phyloP scores from a whole-genome alignment of 2,329 filamentous ascomycete species.

The Hymenoscyphus fraxineus region DNA sequence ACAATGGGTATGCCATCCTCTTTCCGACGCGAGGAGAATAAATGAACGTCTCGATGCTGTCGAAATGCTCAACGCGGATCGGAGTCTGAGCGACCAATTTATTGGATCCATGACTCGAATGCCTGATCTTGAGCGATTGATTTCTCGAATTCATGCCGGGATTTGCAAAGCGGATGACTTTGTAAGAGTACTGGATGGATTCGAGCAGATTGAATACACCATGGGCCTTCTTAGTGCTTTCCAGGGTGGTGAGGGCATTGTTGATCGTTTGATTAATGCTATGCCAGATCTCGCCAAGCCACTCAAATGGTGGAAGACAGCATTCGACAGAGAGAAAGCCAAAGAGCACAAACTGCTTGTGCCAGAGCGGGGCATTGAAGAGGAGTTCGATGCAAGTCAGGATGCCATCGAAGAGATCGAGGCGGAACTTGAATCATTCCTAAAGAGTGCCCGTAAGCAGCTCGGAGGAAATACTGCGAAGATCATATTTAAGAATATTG shows the following conservation, averaged over 20 bases:
- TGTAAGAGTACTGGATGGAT: conserved; percentile 87
- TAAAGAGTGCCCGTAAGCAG: conserved; percentile 68
- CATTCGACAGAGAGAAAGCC: conserved; percentile 80
- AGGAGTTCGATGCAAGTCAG: conserved; percentile 84
- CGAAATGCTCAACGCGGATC: conserved; percentile 83
- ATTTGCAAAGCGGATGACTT: conserved; percentile 91
- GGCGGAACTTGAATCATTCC: conserved; percentile 63
- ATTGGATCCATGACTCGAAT: conserved; percentile 83
- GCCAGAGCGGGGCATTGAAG: conserved; percentile 81
- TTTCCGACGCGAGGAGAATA: conserved; percentile 82
- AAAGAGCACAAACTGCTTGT: conserved; percentile 78
- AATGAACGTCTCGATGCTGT: conserved; percentile 93
- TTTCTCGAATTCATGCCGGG: conserved; percentile 90
- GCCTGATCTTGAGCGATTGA: conserved; percentile 89
- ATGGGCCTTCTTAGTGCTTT: conserved; percentile 74
- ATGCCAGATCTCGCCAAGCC: conserved; percentile 81
- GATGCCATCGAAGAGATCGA: conserved; percentile 74
- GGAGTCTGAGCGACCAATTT: conserved; percentile 78
- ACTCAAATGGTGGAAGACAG: conserved; percentile 81
- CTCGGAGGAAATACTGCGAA: conserved; percentile 62
- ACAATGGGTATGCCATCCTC: conserved; percentile 94
- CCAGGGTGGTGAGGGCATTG: conserved; percentile 73
- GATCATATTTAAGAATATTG: conserved; percentile 76
- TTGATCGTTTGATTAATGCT: conserved; percentile 74
- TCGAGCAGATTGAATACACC: conserved; percentile 96